Evolutionary conservation across 169 alveolate genomes (phyloP).

Genomic region (Amoebophrya sp.): DNA sequence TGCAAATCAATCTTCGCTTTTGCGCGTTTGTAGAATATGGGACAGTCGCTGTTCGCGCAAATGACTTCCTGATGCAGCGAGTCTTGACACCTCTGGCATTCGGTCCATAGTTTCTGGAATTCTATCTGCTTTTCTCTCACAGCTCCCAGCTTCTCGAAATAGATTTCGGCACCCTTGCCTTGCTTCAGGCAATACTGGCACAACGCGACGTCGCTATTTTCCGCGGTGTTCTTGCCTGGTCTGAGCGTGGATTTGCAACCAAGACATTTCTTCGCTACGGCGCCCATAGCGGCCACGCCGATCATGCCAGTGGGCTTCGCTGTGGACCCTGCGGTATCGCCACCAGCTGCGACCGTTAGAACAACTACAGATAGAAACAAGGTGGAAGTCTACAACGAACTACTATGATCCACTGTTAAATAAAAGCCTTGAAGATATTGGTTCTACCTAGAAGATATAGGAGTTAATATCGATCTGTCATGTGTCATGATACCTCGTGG

Average conservation of each 20-base stretch:
- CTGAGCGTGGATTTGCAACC: neutral
- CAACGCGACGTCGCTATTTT: neutral
- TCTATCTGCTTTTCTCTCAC: conserved; percentile 73
- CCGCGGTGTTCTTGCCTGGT: too few relatives aligned
- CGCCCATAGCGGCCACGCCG: neutral
- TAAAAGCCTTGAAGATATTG: too few relatives aligned
- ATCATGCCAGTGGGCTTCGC: neutral
- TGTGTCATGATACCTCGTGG: too few relatives aligned
- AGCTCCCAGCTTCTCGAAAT: conserved; percentile 65
- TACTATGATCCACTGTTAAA: too few relatives aligned
- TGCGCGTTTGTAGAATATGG: conserved; percentile 90
- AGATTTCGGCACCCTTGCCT: conserved; percentile 3
- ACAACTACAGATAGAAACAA: too few relatives aligned
- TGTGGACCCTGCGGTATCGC: neutral
- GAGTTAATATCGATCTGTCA: too few relatives aligned
- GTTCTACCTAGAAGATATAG: too few relatives aligned
- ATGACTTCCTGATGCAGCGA: conserved; percentile 84
- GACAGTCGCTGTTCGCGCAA: conserved; percentile 94
- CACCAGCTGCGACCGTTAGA: too few relatives aligned
- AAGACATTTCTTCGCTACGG: neutral
- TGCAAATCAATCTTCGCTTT: conserved; percentile 61
- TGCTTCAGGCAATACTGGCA: conserved; percentile 7
- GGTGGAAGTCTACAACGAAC: too few relatives aligned
- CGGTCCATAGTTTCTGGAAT: conserved; percentile 86
- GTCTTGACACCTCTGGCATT: conserved; percentile 91